Base-by-base conservation (phyloP, 2,329 filamentous ascomycete species). In the Monilinia vaccinii-corymbosi region DNA sequence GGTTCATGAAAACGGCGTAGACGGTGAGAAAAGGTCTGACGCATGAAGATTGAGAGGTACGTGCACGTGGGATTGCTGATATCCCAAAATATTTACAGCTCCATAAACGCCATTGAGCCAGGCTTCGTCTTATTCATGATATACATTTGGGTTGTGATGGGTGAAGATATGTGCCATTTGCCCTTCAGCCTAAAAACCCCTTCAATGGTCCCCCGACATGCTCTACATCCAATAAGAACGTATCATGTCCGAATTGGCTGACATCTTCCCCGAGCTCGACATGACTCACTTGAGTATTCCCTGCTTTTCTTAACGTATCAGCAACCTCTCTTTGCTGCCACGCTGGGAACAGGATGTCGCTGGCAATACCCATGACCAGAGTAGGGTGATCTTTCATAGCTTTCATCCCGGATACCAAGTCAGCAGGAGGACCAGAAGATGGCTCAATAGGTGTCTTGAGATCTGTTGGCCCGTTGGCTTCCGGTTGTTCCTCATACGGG, bases 281-380 rank as follows among this genome's bases (percentile, higher is more conserved):
- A 73, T 99, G 91, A 48, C 85, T 87, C 0, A 99, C 92, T 36
- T 82, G 84, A 63, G 83, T 79, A 70, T 96, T 97, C 0, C 94
- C 94, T 0, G 82, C 82, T 38, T 82, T 80, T 62, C 85, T 83
- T 64, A 99, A 77, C 3, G 93, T 88, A 70, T 93, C 86, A 4
- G 92, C 93, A 63, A 99, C 86, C 74, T 99, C 94, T 57, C 89
- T 84, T 77, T 99, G 94, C 76, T 99, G 94, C 93, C 94, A 99
- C 0, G 94, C 91, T 0, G 94, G 94, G 75, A 99, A 99, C 40
- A 99, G 77, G 53, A 97, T 97, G 71, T 99, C 94, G 68, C 91
- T 97, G 0, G 91, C 90, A 4, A 97, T 94, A 38, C 94, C 94
- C 77, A 99, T 86, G 13, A 99, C 89, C 25, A 99, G 79, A 0